Percentiles rank a stretch among this genome's conserved stretches.
phyloP scores from a whole-genome alignment of 148 eudicot species.

The Chenopodium berlandieri region DNA sequence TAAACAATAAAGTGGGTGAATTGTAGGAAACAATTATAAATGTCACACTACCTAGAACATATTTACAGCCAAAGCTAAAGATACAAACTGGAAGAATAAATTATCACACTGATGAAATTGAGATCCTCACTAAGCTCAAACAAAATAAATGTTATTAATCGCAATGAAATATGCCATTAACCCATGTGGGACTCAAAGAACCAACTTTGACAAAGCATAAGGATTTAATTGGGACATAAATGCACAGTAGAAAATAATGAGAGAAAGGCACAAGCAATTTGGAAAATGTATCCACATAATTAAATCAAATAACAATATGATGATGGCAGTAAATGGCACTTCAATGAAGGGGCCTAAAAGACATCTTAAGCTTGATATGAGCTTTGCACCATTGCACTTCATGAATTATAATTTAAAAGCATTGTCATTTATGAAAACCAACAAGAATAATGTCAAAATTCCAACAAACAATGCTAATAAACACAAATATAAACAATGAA shows the following conservation, averaged over 20 bases:
- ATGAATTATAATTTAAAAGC: not conserved
- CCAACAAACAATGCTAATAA: not conserved
- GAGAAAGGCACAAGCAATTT: no score
- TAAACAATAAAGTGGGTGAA: not conserved
- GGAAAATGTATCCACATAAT: not conserved
- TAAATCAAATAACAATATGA: no score
- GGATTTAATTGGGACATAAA: not conserved
- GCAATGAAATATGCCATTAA: not conserved
- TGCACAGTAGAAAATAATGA: not conserved
- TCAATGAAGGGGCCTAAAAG: not conserved
- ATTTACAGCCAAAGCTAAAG: not conserved
- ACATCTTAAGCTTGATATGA: not conserved
- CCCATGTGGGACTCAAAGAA: not conserved
- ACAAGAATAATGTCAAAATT: not conserved
- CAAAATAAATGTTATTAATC: not conserved
- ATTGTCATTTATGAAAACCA: not conserved
- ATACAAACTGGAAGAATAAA: not conserved
- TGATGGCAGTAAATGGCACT: not conserved
- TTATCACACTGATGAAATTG: no score
- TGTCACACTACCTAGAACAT: not conserved
- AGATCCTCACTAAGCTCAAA: no score
- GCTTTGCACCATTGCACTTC: not conserved
- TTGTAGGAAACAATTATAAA: no score
- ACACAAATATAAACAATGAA: no score
- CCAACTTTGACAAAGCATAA: not conserved